Conservation (phyloP, 495 filamentous ascomycete species). For the Podospora australis region DNA sequence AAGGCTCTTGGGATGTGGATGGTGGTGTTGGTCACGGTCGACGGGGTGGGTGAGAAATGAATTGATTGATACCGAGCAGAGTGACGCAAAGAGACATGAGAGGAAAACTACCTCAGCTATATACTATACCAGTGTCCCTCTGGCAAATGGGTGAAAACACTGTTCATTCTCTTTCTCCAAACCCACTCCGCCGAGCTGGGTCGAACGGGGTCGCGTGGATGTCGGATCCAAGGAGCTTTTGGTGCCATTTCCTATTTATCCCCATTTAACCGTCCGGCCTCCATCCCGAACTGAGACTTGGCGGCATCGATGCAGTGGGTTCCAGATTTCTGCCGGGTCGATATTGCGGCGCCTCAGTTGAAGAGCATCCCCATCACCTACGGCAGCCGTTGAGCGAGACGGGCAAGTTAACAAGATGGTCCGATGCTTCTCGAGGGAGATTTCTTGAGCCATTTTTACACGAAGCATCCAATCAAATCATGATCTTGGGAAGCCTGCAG, state of each 20-base stretch:
- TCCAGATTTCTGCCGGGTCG: too few relatives aligned
- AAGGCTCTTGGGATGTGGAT: background rate
- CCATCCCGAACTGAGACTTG: slow-evolving; percentile 13
- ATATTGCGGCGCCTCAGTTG: too few relatives aligned
- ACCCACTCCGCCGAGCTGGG: slow-evolving; percentile 5
- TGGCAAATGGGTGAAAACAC: background rate
- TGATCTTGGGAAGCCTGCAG: too few relatives aligned
- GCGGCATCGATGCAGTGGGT: slow-evolving; percentile 4
- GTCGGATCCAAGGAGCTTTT: slow-evolving; percentile 10
- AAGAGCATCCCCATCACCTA: too few relatives aligned
- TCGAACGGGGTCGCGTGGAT: slow-evolving; percentile 23
- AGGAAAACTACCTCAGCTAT: slow-evolving; percentile 5
- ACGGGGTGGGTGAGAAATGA: too few relatives aligned
- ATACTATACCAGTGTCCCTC: slow-evolving; percentile 4
- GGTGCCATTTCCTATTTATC: slow-evolving; percentile 35
- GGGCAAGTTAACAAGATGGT: too few relatives aligned
- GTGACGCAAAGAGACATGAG: slow-evolving; percentile 1
- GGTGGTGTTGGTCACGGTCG: too few relatives aligned
- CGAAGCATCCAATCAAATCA: too few relatives aligned
- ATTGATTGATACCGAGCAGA: background rate
- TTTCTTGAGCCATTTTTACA: too few relatives aligned
- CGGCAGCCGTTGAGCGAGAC: too few relatives aligned
- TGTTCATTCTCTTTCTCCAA: background rate
- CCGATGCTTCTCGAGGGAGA: too few relatives aligned
- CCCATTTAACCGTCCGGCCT: slow-evolving; percentile 41